These are phyloP conservation scores for Malbranchea zuffiana DNA, from an alignment of 2,329 filamentous ascomycete species.

Conservation along the genomic window DNA sequence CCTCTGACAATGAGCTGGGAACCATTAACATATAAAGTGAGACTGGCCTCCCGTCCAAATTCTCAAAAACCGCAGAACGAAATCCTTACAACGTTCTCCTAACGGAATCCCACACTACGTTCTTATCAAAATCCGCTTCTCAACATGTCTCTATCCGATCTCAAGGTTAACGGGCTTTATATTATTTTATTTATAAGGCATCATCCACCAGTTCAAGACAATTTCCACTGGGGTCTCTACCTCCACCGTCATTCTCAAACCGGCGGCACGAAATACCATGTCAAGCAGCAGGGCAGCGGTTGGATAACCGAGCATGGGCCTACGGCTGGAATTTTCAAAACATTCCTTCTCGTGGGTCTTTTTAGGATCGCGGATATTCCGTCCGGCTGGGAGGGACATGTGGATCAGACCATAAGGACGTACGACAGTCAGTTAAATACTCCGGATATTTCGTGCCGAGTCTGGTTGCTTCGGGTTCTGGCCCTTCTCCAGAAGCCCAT, in stretches of 20 bases:
- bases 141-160: too few relatives aligned
- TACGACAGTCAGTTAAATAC: slow-evolving; percentile 17
- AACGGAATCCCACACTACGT: too few relatives aligned
- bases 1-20: too few relatives aligned
- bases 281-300: slow-evolving; percentile 15
- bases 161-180: slow-evolving; percentile 8
- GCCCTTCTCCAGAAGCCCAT: slow-evolving; percentile 10
- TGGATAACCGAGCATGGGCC: slow-evolving; percentile 17
- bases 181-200: slow-evolving; percentile 6
- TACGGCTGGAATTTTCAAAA: slow-evolving; percentile 15
- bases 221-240: slow-evolving; percentile 13
- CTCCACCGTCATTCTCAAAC: slow-evolving; percentile 10
- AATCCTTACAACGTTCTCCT: too few relatives aligned
- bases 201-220: slow-evolving; percentile 4
- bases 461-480: slow-evolving; percentile 18
- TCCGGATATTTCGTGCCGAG: slow-evolving; percentile 15
- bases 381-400: neutral
- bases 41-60: too few relatives aligned
- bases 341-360: slow-evolving; percentile 19
- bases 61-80: too few relatives aligned
- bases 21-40: too few relatives aligned
- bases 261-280: slow-evolving; percentile 20
- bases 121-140: too few relatives aligned
- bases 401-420: slow-evolving; percentile 16
- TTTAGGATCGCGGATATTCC: slow-evolving; percentile 18